Percentiles rank a stretch among this genome's conserved stretches.
Evolutionary conservation across 73 alveolate genomes (phyloP).

Genomic region (Paramecium sexaurelia): DNA sequence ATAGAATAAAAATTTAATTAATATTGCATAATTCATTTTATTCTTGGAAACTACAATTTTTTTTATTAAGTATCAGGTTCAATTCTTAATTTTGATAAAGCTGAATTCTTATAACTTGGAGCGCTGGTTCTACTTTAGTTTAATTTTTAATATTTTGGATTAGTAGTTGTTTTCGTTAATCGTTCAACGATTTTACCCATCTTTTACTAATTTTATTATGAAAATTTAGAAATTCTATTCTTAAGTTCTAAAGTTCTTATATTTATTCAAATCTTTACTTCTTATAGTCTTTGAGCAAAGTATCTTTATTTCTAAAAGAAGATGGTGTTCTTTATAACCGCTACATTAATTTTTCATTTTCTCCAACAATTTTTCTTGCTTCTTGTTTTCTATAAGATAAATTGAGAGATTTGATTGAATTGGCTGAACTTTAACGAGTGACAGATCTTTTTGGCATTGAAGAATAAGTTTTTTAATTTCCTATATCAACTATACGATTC

Average conservation of each 20-base stretch:
- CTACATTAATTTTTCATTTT: slow-evolving; percentile 39
- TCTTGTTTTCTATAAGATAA: slow-evolving; percentile 39
- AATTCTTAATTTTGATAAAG: slow-evolving; percentile 25
- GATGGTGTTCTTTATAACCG: slow-evolving; percentile 59
- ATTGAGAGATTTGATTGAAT: slow-evolving; percentile 33
- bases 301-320: slow-evolving; percentile 33
- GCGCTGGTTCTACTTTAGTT: background rate
- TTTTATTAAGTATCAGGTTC: slow-evolving; percentile 2
- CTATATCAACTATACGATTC: slow-evolving; percentile 36
- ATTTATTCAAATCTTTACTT: background rate
- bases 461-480: slow-evolving; percentile 17
- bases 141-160: background rate
- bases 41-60: slow-evolving; percentile 46
- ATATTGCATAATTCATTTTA: slow-evolving; percentile 24
- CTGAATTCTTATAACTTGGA: slow-evolving; percentile 4
- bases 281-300: background rate
- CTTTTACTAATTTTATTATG: slow-evolving; percentile 20
- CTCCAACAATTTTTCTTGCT: slow-evolving; percentile 36
- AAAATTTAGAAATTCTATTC: slow-evolving; percentile 9
- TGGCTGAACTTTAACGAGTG: slow-evolving; percentile 55
- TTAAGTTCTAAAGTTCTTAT: slow-evolving; percentile 22
- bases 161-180: slow-evolving; percentile 16
- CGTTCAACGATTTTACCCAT: slow-evolving; percentile 23
- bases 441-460: background rate
- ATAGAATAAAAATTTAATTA: background rate